Evolutionary conservation across 1,284 basidiomycete genomes (phyloP).

Genomic region (Phlebopus sp.): DNA sequence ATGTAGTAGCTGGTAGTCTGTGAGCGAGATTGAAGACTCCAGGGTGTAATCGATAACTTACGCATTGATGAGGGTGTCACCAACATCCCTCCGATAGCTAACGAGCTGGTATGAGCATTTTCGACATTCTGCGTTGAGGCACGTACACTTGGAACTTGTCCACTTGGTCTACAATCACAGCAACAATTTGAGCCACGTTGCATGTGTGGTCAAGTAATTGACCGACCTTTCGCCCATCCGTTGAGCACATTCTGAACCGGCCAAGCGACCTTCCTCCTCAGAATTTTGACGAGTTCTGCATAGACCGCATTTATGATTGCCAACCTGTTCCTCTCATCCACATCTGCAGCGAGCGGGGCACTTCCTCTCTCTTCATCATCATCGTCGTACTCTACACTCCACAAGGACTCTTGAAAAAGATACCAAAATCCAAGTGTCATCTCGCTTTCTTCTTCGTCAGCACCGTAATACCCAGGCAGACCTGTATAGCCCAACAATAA

Average conservation of each 20-base stretch:
- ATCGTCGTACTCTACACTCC: constrained; percentile 66
- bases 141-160: constrained; percentile 75
- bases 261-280: constrained; percentile 75
- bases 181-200: constrained; percentile 9
- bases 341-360: constrained; percentile 24
- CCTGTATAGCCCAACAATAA: constrained; percentile 74
- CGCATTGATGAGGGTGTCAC: constrained; percentile 89
- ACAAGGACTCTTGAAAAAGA: constrained; percentile 82
- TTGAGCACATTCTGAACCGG: constrained; percentile 44
- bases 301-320: constrained; percentile 75
- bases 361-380: constrained; percentile 40
- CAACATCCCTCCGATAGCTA: constrained; percentile 84
- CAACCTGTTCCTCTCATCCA: constrained; percentile 44
- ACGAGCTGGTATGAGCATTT: constrained; percentile 12
- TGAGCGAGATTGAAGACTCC: constrained; percentile 4
- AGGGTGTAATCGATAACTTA: constrained; percentile 38
- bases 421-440: constrained; percentile 87
- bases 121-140: background rate
- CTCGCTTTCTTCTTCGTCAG: constrained; percentile 84
- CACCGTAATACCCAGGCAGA: constrained; percentile 71
- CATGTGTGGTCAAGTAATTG: background rate
- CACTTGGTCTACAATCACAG: constrained; percentile 52
- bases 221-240: constrained; percentile 69
- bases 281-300: constrained; percentile 66
- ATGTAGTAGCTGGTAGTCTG: constrained; percentile 71